Percentiles rank a stretch among this genome's conserved stretches.
These are phyloP conservation scores for Microbotryum scabiosae DNA, from an alignment of 1,284 basidiomycete species.

Conservation along the genomic window DNA sequence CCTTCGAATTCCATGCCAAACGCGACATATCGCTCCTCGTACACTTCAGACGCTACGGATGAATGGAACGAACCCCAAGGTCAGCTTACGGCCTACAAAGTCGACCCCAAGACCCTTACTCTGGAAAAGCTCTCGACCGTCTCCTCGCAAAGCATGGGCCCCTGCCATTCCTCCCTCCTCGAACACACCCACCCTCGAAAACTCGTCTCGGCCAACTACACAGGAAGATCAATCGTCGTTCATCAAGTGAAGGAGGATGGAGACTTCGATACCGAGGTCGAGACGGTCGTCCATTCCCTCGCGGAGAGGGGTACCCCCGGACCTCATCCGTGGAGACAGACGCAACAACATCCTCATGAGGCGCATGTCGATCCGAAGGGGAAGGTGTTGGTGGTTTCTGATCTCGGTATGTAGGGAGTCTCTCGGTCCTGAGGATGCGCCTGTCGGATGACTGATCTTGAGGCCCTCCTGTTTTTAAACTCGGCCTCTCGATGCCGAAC, in stretches of 20 bases:
- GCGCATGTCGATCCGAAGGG: slow-evolving; percentile 20
- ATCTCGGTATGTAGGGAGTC: slow-evolving; percentile 5
- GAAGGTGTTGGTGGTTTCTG: slow-evolving; percentile 13
- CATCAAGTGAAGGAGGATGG: slow-evolving; percentile 5
- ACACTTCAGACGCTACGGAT: background rate
- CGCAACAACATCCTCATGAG: slow-evolving; percentile 25
- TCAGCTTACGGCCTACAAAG: background rate
- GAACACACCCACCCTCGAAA: background rate
- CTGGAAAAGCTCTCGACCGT: background rate
- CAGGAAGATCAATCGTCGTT: slow-evolving; percentile 1
- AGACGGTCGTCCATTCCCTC: background rate
- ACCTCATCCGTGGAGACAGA: slow-evolving; percentile 8
- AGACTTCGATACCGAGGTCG: slow-evolving; percentile 1
- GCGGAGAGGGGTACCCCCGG: slow-evolving; percentile 4
- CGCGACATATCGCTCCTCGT: background rate
- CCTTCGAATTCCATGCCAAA: background rate
- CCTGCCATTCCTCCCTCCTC: slow-evolving; percentile 15
- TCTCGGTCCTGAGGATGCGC: too few relatives aligned
- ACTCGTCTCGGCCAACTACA: slow-evolving; percentile 21
- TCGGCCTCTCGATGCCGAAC: too few relatives aligned
- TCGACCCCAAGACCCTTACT: background rate
- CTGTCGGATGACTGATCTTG: too few relatives aligned
- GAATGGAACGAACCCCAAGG: slow-evolving; percentile 15
- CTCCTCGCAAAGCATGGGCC: slow-evolving; percentile 12
- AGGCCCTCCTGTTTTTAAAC: too few relatives aligned